These are phyloP conservation scores for Chytridiales sp. DNA, from an alignment of 371 early-diverging fungal species.

Conservation along the genomic window DNA sequence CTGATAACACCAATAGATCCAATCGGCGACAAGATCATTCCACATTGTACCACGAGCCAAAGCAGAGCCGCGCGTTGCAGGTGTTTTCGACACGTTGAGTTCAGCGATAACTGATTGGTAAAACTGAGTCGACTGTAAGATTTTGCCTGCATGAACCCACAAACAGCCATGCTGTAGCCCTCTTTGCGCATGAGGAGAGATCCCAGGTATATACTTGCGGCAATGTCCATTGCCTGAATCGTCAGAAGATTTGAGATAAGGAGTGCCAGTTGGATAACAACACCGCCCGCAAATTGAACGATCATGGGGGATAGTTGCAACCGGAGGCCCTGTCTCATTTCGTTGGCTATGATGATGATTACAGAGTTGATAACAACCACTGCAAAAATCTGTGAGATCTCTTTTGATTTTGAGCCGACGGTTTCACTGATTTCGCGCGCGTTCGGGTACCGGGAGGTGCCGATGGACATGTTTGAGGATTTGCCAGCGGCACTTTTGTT, in stretches of 20 bases:
- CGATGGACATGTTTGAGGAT: no score
- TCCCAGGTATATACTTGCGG: conserved; percentile 9
- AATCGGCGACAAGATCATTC: conserved; percentile 20
- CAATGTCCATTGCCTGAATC: conserved; percentile 15
- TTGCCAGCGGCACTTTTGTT: no score
- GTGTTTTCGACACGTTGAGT: conserved; percentile 25
- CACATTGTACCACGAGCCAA: conserved; percentile 17
- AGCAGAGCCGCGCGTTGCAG: conserved; percentile 17
- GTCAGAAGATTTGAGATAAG: conserved; percentile 26
- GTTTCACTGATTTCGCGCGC: conserved; percentile 31
- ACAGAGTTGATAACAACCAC: conserved; percentile 11
- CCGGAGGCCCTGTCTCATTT: conserved; percentile 6
- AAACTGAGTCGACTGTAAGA: conserved; percentile 19
- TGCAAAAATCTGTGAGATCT: conserved; percentile 4
- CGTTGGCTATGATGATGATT: conserved; percentile 1
- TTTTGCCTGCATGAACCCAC: conserved; percentile 32
- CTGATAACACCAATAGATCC: conserved; percentile 21
- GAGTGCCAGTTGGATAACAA: conserved; percentile 22
- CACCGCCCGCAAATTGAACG: conserved; percentile 15
- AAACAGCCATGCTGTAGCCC: conserved; percentile 30
- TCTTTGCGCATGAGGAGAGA: conserved; percentile 5
- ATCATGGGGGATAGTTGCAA: conserved; percentile 7
- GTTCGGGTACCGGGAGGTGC: conserved; percentile 13
- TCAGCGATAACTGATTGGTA: conserved; percentile 27
- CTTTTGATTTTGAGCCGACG: conserved; percentile 11